Conservation (phyloP, 2,329 filamentous ascomycete species). For the Exutisphaerella laricina region DNA sequence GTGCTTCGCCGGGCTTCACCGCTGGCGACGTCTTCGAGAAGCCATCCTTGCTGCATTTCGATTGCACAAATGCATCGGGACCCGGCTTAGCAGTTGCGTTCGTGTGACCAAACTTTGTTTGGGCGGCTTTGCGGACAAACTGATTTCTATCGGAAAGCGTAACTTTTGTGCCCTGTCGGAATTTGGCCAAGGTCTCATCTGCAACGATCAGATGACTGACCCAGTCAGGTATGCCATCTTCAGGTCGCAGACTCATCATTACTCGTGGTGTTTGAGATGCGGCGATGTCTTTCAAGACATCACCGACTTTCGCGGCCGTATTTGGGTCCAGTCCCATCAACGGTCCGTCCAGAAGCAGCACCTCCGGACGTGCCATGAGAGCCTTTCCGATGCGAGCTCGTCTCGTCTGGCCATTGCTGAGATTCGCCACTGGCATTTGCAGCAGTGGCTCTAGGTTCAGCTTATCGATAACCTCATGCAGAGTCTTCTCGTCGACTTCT, state of each 20-base stretch:
- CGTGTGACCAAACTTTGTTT: background rate
- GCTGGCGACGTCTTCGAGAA: constrained; percentile 23
- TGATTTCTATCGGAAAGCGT: constrained; percentile 40
- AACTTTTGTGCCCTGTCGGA: constrained; percentile 59
- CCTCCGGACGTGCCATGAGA: constrained; percentile 68
- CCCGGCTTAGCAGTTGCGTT: background rate
- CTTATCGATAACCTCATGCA: constrained; percentile 62
- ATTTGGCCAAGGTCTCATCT: constrained; percentile 60
- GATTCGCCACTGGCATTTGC: constrained; percentile 75
- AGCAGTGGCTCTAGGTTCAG: constrained; percentile 64
- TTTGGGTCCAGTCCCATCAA: constrained; percentile 94
- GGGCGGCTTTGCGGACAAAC: too few species aligned
- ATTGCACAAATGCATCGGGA: background rate
- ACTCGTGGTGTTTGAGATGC: constrained; percentile 63
- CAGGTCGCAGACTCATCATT: constrained; percentile 71
- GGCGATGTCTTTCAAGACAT: constrained; percentile 64
- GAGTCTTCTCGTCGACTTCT: constrained; percentile 41
- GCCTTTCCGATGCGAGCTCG: constrained; percentile 84
- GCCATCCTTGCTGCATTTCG: constrained; percentile 28
- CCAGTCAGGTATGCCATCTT: constrained; percentile 85
- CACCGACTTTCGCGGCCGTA: constrained; percentile 66
- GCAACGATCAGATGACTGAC: constrained; percentile 77
- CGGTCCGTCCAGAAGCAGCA: constrained; percentile 83
- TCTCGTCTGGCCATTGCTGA: constrained; percentile 90
- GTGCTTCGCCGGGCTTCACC: constrained; percentile 52